Evolutionary conservation across 495 filamentous ascomycete genomes (phyloP), one percentile per base, ranked within the genome.

Genomic region (Schizothecium vesticola): DNA sequence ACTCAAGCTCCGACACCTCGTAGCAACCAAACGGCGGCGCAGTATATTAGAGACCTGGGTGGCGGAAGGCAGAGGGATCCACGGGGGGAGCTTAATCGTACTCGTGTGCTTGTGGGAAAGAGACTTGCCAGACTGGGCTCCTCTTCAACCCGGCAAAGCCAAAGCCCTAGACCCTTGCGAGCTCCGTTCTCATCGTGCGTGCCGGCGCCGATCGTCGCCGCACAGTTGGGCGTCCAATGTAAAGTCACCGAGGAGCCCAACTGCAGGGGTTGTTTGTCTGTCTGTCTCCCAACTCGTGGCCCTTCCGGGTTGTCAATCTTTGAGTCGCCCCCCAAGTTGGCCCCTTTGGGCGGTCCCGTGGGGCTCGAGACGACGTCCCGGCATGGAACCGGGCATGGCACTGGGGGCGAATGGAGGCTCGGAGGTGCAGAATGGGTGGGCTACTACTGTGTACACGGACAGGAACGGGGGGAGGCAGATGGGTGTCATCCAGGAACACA

Each of bases 161-260:
- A 24, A 24, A 67, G 59, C 59, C 59, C 25, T 67, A 21, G 60
- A 57, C 60, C 25, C 55, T 31, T 22, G 28, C 33, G 22, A 69
- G 13, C 22, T 60, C 21, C 57, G 10, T 57, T 55, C 31, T 25
- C 57, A 12, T 64, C 25, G n/a, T 33, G 25, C 26, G 12, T 66
- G 56, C 56, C 29, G 43, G 56, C 51, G 24, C 26, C 9, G 22
- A 29, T 31, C 57, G 56, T 21, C 16, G 51, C 68, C 66, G 68
- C 55, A 28, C 66, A 61, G 57, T 65, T 72, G 67, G 68, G 70
- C 70, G 67, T 70, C 68, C 63, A 70, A 70, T 72, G 59, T 66
- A 61, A 69, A 25, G 60, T 63, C 59, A 63, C 58, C 26, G 58
- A 57, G 26, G 8, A 63, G 43, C 24, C 59, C 19, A 31, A 57